Base-by-base conservation (phyloP, 176 grass and related monocot genomes). In the Carex scoparia region DNA sequence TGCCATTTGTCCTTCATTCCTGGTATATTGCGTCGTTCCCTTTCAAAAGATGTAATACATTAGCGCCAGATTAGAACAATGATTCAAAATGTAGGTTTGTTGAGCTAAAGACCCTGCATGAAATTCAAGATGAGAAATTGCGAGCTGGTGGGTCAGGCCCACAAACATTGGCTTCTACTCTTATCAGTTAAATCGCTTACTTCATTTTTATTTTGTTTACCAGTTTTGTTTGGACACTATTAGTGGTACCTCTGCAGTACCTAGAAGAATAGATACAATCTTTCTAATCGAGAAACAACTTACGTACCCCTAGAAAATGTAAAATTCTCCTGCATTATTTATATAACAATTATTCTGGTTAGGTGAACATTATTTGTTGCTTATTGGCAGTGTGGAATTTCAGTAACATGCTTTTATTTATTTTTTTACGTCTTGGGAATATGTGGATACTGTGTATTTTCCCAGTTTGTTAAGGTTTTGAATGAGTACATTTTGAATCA, bases 111-210 rank as follows among this genome's bases (percentile, higher is more conserved):
- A 69, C 88, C 28, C 37, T 92, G 60, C 90, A 99, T 88, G 91
- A 91, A 59, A 99, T 99, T 79, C 93, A 95, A 80, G 91, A 94
- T 76, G 93, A 98, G 85, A 95, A 88, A 35, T 89, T 87, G 65
- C 54, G 84, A 79, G 92, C 83, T 75, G 88, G 87, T 71, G 86
- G 31, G 16, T 84, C 90, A 10, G 96, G 93, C 33, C 93, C 87
- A 0, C 96, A 94, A 74, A 99, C 94, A 87, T 84, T 99, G 90
- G 72, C 91, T 56, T 99, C 93, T 84, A 87, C 90, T 65, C 93
- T 94, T 87, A 89, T 94, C 87, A 91, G 96, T 99, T 89, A 87
- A 65, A 71, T 71, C 49, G 57, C 18, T 56, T 56, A 57, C 74
- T 31, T 78, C 49, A 3, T 32, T 78, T 18, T 33, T 78, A 38